Evolutionary conservation across 306 rosid species (phyloP).

Genomic region (Begonia peltatifolia): DNA sequence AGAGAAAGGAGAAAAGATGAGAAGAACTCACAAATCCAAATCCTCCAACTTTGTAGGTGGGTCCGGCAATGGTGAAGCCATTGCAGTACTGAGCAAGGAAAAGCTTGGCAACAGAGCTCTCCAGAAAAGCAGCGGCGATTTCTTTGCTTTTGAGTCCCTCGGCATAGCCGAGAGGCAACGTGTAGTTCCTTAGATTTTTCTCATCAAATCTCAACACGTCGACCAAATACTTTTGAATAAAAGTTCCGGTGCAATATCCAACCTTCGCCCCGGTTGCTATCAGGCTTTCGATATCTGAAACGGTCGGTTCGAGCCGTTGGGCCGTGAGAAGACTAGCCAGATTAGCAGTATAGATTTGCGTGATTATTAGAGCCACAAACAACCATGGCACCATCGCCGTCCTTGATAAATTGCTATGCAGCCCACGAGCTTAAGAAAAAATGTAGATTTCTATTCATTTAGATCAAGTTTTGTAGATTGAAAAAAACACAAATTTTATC

Average conservation of each 20-base stretch:
- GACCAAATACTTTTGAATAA: constrained; percentile 12
- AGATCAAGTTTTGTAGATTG: no score
- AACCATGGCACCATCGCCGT: constrained; percentile 37
- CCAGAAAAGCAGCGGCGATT: constrained; percentile 33
- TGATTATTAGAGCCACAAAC: constrained; percentile 31
- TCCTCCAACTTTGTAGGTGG: constrained; percentile 31
- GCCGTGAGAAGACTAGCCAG: constrained; percentile 35
- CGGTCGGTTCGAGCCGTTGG: constrained; percentile 27
- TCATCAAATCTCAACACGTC: constrained; percentile 9
- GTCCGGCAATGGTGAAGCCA: constrained; percentile 22
- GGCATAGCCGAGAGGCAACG: constrained; percentile 15
- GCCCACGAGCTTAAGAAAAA: constrained; percentile 16
- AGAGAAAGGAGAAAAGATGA: background rate
- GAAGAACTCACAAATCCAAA: constrained; percentile 19
- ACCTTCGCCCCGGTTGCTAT: constrained; percentile 12
- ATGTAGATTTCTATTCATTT: background rate
- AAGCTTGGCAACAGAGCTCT: constrained; percentile 23
- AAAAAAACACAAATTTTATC: no score
- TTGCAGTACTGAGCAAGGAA: constrained; percentile 30
- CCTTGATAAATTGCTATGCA: constrained; percentile 29
- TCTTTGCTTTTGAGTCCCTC: constrained; percentile 22
- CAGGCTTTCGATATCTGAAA: constrained; percentile 16
- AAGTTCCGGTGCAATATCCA: constrained; percentile 28
- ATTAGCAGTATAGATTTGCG: constrained; percentile 33
- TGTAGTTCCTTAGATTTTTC: constrained; percentile 11